Base-by-base conservation (phyloP, 129 eudicot species). In the Logfia minima region DNA sequence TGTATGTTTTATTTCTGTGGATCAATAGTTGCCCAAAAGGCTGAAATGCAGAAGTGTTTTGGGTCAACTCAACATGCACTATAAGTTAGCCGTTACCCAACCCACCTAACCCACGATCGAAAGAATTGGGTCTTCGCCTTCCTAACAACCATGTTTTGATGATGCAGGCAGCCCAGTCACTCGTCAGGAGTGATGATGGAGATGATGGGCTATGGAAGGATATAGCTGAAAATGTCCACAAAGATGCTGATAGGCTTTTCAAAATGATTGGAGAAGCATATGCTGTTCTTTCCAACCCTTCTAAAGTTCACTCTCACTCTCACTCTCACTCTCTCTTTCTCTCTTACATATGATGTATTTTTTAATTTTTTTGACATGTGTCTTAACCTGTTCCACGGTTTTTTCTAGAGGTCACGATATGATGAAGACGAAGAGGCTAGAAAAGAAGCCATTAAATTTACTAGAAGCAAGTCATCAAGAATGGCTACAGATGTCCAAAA, bases 181-280 rank as follows among this genome's bases (percentile, higher is more conserved):
- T 95, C 61, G 86, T 81, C 67, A 89, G 90, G 86, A 88, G 85
- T 89, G 99, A 91, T 69, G 85, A 84, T 79, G 87, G 86, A 65
- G 99, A 95, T 85, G 99, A 95, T 74, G 85, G 84, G 35, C 75
- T 91, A 5, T 88, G 94, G 97, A 95, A 90, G 85, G 90, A 95
- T 75, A 85, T 95, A 80, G 87, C 85, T 52, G 92, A 89, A 86
- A 92, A 85, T 80, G 97, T 88, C 56, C 88, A 88, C 72, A 95
- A 86, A 85, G 97, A 92, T 64, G 87, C 96, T 70, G 99, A 95
- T 24, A 85, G 93, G 79, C 96, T 95, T 81, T 95, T 95, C 68
- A 95, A 95, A 86, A 91, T 92, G 97, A 92, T 95, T 77, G 99
- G 96, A 39, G 97, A 95, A 86, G 99, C 97, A 73, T 92, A 95